Evolutionary conservation across 2,329 filamentous ascomycete genomes (phyloP).

Genomic region (Verticillium longisporum): DNA sequence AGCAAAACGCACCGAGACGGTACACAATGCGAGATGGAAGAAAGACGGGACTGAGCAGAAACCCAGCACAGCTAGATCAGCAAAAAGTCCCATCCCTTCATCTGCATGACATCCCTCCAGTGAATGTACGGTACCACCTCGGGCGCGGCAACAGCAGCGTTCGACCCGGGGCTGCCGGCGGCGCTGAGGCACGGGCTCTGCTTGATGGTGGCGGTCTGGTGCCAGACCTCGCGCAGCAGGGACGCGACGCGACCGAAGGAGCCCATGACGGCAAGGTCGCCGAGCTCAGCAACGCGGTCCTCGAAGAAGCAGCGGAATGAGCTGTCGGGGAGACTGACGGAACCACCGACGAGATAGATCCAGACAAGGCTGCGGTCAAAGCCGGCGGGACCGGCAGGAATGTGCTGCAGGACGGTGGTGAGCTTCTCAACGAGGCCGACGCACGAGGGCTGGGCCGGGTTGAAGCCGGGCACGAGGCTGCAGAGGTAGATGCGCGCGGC

Average conservation of each 20-base stretch:
- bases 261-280: conserved; percentile 71
- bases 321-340: conserved; percentile 65
- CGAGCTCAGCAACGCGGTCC: conserved; percentile 67
- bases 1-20: not conserved
- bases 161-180: conserved; percentile 25
- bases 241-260: conserved; percentile 78
- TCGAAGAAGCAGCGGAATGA: conserved; percentile 72
- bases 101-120: conserved; percentile 91
- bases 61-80: conserved; percentile 56
- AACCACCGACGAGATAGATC: conserved; percentile 85
- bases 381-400: conserved; percentile 73
- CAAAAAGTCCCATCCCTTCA: conserved; percentile 87
- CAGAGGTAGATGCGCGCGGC: conserved; percentile 96
- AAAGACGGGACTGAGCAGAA: not conserved
- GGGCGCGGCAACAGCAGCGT: conserved; percentile 15
- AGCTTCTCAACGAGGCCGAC: conserved; percentile 73
- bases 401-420: conserved; percentile 67
- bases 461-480: conserved; percentile 85
- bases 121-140: conserved; percentile 57
- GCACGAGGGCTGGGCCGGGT: conserved; percentile 66
- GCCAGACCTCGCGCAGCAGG: conserved; percentile 79
- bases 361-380: conserved; percentile 89
- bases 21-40: not conserved
- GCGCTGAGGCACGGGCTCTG: conserved; percentile 24
- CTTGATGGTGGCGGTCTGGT: conserved; percentile 57